Conservation (phyloP, 1,139 yeast species). For the Diutina ranongensis region DNA sequence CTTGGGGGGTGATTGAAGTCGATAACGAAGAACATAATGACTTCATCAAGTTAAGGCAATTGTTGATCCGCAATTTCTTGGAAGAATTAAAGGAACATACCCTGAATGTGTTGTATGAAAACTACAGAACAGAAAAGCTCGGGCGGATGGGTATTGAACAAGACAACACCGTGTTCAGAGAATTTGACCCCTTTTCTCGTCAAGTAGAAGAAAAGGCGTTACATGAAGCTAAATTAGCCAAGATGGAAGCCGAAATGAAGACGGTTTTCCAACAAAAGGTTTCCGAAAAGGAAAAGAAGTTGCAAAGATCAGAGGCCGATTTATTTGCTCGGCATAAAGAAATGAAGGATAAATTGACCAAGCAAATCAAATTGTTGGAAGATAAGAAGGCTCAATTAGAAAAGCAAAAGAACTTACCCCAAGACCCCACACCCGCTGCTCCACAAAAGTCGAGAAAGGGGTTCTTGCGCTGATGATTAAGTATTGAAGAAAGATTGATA, state of each 20-base stretch:
- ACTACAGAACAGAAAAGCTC: constrained; percentile 80
- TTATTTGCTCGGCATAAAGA: constrained; percentile 92
- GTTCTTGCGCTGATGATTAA: constrained; percentile 28
- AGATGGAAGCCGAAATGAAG: constrained; percentile 96
- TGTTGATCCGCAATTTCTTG: constrained; percentile 80
- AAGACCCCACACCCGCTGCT: constrained; percentile 30
- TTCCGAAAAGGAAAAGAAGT: constrained; percentile 90
- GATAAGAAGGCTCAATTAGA: constrained; percentile 84
- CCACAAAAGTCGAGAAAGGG: constrained; percentile 45
- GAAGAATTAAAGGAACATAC: constrained; percentile 93
- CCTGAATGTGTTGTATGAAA: constrained; percentile 65
- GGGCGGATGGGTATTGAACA: constrained; percentile 79
- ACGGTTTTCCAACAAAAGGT: constrained; percentile 95
- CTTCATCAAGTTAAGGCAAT: constrained; percentile 80
- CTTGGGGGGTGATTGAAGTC: constrained; percentile 97
- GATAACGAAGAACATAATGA: constrained; percentile 94
- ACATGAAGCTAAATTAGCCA: constrained; percentile 88
- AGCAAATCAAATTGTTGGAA: constrained; percentile 81
- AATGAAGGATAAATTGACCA: constrained; percentile 87
- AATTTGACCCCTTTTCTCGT: constrained; percentile 85
- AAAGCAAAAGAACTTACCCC: constrained; percentile 45
- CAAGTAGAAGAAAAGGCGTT: constrained; percentile 90
- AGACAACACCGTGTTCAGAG: constrained; percentile 84
- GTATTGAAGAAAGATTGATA: not conserved
- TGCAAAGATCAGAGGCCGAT: constrained; percentile 96